Evolutionary conservation across 768 basidiomycete species (phyloP).

Genomic region (Kwoniella dejecticola): DNA sequence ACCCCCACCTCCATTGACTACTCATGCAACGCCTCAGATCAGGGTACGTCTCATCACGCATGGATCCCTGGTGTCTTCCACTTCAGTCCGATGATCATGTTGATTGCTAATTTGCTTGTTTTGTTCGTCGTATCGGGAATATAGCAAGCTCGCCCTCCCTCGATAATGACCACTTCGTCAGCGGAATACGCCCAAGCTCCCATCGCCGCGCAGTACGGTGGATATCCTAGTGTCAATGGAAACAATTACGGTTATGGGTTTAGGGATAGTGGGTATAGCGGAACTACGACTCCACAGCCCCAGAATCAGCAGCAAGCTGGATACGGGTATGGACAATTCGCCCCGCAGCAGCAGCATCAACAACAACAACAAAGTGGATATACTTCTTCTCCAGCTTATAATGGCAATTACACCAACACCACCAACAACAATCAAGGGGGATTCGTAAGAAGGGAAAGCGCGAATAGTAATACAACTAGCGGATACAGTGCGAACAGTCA

Average conservation of each 20-base stretch:
- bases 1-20: constrained; percentile 47
- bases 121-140: background rate
- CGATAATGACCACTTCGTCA: constrained; percentile 22
- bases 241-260: background rate
- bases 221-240: constrained; percentile 8
- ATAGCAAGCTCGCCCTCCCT: constrained; percentile 24
- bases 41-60: constrained; percentile 8
- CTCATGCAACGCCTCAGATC: constrained; percentile 23
- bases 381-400: background rate
- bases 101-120: background rate
- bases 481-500: constrained; percentile 9
- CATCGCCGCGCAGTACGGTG: background rate
- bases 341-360: too few species aligned
- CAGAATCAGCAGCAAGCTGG: too few species aligned
- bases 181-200: constrained; percentile 10
- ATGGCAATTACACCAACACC: background rate
- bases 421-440: background rate
- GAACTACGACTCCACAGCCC: background rate
- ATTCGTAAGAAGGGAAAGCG: constrained; percentile 15
- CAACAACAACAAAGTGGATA: background rate
- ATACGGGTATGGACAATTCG: constrained; percentile 9
- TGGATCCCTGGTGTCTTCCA: too few species aligned
- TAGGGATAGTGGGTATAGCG: constrained; percentile 4
- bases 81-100: background rate
- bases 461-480: constrained; percentile 14